Evolutionary conservation across 106 monocot genomes (phyloP).

Genomic region (Platanthera guangdongensis): DNA sequence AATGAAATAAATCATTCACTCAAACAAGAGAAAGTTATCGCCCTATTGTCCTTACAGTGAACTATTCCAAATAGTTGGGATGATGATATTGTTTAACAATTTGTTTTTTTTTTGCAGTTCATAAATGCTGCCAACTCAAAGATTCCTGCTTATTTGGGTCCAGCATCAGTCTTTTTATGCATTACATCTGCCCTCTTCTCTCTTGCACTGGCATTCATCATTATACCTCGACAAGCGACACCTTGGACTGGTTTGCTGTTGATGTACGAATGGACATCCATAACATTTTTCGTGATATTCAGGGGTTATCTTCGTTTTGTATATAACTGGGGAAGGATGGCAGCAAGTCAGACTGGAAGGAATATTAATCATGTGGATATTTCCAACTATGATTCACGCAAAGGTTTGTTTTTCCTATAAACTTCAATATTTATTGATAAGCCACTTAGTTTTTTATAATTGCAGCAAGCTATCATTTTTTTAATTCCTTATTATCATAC

Average conservation of each 20-base stretch:
- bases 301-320: slow-evolving; percentile 52
- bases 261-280: slow-evolving; percentile 83
- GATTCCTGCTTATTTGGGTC: slow-evolving; percentile 65
- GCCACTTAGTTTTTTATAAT: no score
- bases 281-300: slow-evolving; percentile 47
- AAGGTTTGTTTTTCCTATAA: slow-evolving; percentile 35
- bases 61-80: neutral
- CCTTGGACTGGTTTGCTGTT: slow-evolving; percentile 92
- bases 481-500: no score
- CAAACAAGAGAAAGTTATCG: no score
- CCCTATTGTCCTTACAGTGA: neutral
- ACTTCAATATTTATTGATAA: no score
- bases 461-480: no score
- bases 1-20: no score
- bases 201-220: slow-evolving; percentile 48
- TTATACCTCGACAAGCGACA: slow-evolving; percentile 67
- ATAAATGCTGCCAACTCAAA: slow-evolving; percentile 31
- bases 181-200: slow-evolving; percentile 52
- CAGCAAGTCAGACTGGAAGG: slow-evolving; percentile 28
- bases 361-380: slow-evolving; percentile 19
- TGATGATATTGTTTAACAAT: neutral
- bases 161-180: slow-evolving; percentile 50
- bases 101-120: slow-evolving; percentile 37
- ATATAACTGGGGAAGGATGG: slow-evolving; percentile 59
- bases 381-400: slow-evolving; percentile 52